Conservation (phyloP, 768 basidiomycete genomes). For the Tricholoma saponaceum region DNA sequence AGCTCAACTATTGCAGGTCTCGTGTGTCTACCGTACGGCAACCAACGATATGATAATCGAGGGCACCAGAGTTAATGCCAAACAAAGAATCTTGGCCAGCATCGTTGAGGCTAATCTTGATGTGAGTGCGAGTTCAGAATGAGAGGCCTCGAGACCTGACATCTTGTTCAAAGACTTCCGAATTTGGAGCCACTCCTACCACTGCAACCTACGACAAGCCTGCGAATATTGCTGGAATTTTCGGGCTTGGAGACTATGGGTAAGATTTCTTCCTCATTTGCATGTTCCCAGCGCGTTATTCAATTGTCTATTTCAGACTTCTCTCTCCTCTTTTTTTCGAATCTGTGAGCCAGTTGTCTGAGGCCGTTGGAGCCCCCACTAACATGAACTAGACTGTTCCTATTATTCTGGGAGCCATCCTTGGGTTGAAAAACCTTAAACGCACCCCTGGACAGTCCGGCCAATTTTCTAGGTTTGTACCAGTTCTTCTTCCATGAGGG, state of each 20-base stretch:
- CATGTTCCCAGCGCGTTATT: neutral
- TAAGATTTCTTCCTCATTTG: conserved; percentile 13
- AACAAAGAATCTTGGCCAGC: conserved; percentile 31
- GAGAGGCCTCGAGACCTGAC: neutral
- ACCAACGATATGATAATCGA: conserved; percentile 22
- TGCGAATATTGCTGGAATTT: conserved; percentile 22
- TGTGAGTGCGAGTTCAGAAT: conserved; percentile 22
- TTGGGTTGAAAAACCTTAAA: conserved; percentile 37
- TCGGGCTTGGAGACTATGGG: conserved; percentile 28
- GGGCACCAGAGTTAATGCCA: conserved; percentile 20
- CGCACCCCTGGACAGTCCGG: conserved; percentile 36
- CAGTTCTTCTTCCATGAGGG: neutral
- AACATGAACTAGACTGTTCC: conserved; percentile 34
- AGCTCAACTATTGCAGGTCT: conserved; percentile 23
- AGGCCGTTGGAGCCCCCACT: neutral
- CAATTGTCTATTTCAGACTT: conserved; percentile 15
- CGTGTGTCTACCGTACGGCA: conserved; percentile 39
- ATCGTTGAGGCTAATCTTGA: conserved; percentile 36
- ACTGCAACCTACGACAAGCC: conserved; percentile 19
- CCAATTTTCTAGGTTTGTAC: conserved; percentile 30
- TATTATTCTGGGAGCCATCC: conserved; percentile 38
- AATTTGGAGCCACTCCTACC: conserved; percentile 19
- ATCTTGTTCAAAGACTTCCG: conserved; percentile 16
- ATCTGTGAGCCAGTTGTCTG: conserved; percentile 20
- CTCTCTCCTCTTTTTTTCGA: conserved; percentile 38